Conservation (phyloP, 2,329 filamentous ascomycete genomes). For the Colletotrichum sp. region DNA sequence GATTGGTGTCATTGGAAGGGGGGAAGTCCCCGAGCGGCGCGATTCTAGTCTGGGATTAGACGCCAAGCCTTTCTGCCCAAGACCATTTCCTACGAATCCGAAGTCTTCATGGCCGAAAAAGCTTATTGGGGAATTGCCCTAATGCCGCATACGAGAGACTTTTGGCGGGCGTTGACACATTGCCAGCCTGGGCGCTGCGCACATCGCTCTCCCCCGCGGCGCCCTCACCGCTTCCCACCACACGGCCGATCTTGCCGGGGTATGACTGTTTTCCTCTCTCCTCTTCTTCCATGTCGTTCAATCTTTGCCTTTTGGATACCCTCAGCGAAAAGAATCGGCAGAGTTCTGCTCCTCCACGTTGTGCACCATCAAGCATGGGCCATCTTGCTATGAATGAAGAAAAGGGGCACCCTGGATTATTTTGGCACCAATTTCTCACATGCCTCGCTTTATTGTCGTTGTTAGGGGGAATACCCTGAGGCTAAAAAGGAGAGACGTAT, state of each 20-base stretch:
- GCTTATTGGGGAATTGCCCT: neutral
- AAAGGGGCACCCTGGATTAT: neutral
- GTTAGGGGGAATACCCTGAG: neutral
- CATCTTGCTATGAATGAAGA: neutral
- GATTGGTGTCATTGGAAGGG: neutral
- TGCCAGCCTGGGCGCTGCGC: neutral
- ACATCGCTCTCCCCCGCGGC: neutral
- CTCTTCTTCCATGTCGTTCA: neutral
- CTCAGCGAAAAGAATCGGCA: neutral
- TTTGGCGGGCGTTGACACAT: neutral
- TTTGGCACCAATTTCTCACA: neutral
- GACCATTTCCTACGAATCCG: neutral
- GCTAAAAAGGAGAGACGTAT: neutral
- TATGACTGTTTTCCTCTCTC: neutral
- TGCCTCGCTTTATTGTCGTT: neutral
- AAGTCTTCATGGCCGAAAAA: neutral
- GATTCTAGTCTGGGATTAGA: neutral
- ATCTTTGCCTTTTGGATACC: neutral
- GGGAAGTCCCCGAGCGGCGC: neutral
- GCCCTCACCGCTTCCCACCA: neutral
- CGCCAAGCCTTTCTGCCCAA: neutral
- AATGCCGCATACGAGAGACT: neutral
- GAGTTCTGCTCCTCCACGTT: conserved; percentile 2
- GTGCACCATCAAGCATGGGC: neutral
- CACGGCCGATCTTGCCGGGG: neutral